Percentiles rank a stretch among this genome's conserved stretches.
Evolutionary conservation across 2,329 filamentous ascomycete genomes (phyloP).

Genomic region (Erysiphe neolycopersici): DNA sequence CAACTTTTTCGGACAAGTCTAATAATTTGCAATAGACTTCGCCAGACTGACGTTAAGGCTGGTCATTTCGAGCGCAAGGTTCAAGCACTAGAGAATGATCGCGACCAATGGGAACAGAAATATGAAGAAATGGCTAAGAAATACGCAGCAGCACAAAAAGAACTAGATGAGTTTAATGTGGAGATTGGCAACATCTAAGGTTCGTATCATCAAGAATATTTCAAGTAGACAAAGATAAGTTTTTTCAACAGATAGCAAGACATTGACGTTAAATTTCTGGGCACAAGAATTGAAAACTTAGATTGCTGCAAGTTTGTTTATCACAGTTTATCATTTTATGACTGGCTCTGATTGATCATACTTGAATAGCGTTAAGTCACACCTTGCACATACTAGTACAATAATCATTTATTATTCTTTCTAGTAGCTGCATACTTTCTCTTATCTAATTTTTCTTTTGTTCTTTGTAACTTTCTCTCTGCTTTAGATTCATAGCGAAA

Average conservation of each 20-base stretch:
- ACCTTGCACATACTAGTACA: too few species aligned
- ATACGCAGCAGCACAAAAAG: constrained; percentile 59
- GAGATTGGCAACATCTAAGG: constrained; percentile 78
- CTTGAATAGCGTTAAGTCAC: too few species aligned
- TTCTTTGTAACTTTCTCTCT: constrained; percentile 48
- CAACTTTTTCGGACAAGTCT: not conserved
- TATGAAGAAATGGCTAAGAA: constrained; percentile 96
- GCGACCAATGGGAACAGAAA: constrained; percentile 89
- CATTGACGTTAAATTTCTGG: not conserved
- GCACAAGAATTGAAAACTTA: not conserved
- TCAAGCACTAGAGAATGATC: constrained; percentile 73
- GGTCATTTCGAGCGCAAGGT: constrained; percentile 99
- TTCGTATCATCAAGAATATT: not conserved
- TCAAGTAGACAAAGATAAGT: too few species aligned
- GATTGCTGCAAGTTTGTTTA: not conserved
- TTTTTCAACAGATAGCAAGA: too few species aligned
- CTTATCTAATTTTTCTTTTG: constrained; percentile 44
- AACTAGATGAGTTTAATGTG: constrained; percentile 67
- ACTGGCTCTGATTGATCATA: too few species aligned
- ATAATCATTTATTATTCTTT: constrained; percentile 11
- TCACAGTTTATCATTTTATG: too few species aligned
- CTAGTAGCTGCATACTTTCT: constrained; percentile 13
- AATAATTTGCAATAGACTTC: constrained; percentile 35
- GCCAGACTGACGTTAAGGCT: constrained; percentile 97
- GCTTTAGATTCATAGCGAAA: constrained; percentile 81